Conservation (phyloP, 495 filamentous ascomycete species). For the Hypoxylon lenormandii region DNA sequence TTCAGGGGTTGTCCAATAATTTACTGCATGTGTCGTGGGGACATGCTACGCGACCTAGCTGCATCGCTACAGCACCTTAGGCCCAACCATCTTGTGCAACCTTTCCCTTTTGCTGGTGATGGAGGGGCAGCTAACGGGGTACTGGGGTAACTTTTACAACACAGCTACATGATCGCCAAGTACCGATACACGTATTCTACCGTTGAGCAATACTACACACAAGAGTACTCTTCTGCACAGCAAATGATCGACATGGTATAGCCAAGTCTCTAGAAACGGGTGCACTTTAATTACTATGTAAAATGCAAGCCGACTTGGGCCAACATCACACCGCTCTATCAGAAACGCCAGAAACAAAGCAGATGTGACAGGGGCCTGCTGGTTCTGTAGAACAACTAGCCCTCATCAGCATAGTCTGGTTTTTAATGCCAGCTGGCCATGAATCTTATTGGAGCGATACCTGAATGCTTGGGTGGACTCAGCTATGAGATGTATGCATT, state of each 20-base stretch:
- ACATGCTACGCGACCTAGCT: constrained; percentile 1
- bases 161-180: not conserved
- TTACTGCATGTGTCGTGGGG: constrained; percentile 15
- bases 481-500: not conserved
- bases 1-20: constrained; percentile 44
- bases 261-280: not conserved
- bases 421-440: constrained; percentile 4
- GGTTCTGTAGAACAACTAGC: constrained; percentile 19
- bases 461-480: not conserved
- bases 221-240: not conserved
- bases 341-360: constrained; percentile 12
- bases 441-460: not conserved
- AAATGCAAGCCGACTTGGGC: constrained; percentile 1
- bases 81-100: not conserved
- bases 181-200: not conserved
- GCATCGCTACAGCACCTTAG: not conserved
- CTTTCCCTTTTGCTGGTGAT: not conserved
- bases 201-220: not conserved
- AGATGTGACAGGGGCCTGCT: constrained; percentile 23
- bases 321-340: constrained; percentile 28
- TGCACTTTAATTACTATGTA: not conserved
- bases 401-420: constrained; percentile 26
- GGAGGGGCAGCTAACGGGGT: not conserved
- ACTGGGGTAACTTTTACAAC: no score
- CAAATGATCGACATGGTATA: not conserved